These are phyloP conservation scores for Chaetomium strumarium DNA, from an alignment of 2,329 filamentous ascomycete species.

Conservation along the genomic window DNA sequence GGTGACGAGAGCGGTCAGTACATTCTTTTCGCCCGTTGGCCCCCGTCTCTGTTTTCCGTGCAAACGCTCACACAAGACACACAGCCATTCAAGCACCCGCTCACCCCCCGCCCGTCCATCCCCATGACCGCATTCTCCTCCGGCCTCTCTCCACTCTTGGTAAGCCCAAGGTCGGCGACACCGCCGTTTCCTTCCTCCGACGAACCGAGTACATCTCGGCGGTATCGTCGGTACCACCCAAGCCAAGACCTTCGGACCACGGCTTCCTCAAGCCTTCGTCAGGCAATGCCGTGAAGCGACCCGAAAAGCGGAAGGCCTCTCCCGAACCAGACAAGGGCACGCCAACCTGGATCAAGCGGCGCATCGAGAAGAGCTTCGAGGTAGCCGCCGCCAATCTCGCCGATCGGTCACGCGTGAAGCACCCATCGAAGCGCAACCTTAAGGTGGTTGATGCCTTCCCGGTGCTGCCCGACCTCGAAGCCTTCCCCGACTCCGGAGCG, in stretches of 20 bases:
- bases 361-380: slow-evolving; percentile 59
- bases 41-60: slow-evolving; percentile 15
- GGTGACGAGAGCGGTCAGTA: slow-evolving; percentile 84
- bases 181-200: slow-evolving; percentile 86
- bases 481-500: slow-evolving; percentile 64
- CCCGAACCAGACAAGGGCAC: slow-evolving; percentile 56
- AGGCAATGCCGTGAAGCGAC: slow-evolving; percentile 30
- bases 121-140: slow-evolving; percentile 77
- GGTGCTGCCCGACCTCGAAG: slow-evolving; percentile 59
- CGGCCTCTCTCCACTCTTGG: slow-evolving; percentile 78
- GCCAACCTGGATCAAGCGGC: slow-evolving; percentile 60
- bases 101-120: slow-evolving; percentile 65
- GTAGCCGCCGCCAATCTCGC: slow-evolving; percentile 48
- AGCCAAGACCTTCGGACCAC: slow-evolving; percentile 44
- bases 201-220: slow-evolving; percentile 91
- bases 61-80: slow-evolving; percentile 39
- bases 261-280: slow-evolving; percentile 29
- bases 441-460: slow-evolving; percentile 55
- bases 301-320: slow-evolving; percentile 43
- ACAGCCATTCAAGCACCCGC: slow-evolving; percentile 76
- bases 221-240: slow-evolving; percentile 51
- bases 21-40: slow-evolving; percentile 3
- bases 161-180: slow-evolving; percentile 70
- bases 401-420: slow-evolving; percentile 48
- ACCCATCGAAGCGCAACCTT: slow-evolving; percentile 53